Conservation (phyloP, 768 basidiomycete genomes). For the Suillus luteus region DNA sequence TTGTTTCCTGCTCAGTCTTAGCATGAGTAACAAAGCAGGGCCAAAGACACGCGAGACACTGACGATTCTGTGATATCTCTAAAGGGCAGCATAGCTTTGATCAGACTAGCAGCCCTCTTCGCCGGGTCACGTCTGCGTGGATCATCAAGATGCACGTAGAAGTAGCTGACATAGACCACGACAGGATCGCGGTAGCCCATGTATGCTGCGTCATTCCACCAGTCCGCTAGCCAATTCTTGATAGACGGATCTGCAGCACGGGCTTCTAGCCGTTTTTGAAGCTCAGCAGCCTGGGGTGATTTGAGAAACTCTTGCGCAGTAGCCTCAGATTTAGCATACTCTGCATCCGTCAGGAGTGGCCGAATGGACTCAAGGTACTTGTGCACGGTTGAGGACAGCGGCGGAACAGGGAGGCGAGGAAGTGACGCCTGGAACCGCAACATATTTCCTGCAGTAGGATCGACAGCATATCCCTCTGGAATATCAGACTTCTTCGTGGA, state of each 20-base stretch:
- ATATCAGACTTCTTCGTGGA: slow-evolving; percentile 33
- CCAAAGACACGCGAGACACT: slow-evolving; percentile 25
- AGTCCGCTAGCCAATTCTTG: slow-evolving; percentile 90
- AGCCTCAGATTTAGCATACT: slow-evolving; percentile 57
- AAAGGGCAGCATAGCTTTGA: slow-evolving; percentile 88
- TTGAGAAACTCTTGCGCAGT: slow-evolving; percentile 68
- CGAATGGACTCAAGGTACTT: slow-evolving; percentile 89
- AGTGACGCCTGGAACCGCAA: slow-evolving; percentile 73
- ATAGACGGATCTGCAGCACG: slow-evolving; percentile 62
- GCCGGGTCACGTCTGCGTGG: slow-evolving; percentile 53
- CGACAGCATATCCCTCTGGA: slow-evolving; percentile 52
- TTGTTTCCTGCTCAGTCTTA: slow-evolving; percentile 47
- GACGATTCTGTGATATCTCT: slow-evolving; percentile 81
- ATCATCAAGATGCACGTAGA: slow-evolving; percentile 85
- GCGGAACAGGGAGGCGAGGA: slow-evolving; percentile 81
- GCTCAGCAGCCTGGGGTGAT: slow-evolving; percentile 65
- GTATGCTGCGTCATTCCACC: slow-evolving; percentile 97
- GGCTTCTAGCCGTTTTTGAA: slow-evolving; percentile 78
- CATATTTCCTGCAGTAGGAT: slow-evolving; percentile 65
- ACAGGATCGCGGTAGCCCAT: slow-evolving; percentile 89
- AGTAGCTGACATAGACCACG: slow-evolving; percentile 93
- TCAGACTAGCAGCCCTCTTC: slow-evolving; percentile 74
- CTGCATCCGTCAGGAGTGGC: slow-evolving; percentile 70
- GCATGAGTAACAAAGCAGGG: neutral
- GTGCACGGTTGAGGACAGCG: slow-evolving; percentile 75